Evolutionary conservation across 2,329 filamentous ascomycete genomes (phyloP), one percentile per base, ranked within the genome.

Genomic region (Aaosphaeria arxii): DNA sequence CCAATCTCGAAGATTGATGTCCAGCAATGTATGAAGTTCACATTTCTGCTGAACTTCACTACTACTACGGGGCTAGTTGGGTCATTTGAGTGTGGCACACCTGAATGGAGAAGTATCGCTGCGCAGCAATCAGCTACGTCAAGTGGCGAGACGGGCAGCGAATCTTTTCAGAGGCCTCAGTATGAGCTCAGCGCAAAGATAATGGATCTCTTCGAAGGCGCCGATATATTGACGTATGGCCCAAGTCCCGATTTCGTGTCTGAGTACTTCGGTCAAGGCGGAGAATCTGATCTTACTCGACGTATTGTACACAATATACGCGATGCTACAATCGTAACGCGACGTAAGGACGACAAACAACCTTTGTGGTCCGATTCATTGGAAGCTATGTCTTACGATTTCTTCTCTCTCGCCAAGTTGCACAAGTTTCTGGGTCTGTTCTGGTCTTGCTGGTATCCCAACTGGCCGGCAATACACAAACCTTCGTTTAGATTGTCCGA

Each of bases 381-480:
- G 5, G 42, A 48, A 28, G 17, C 42, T 1, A 35, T 39, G 13
- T 48, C 42, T 13, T 48, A 48, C 35, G 46, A 44, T 9, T 45
- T 48, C 42, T 48, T 48, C 46, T 35, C 43, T 31, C 42, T 39
- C 7, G 28, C 11, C 6, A 40, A 36, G 29, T 11, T 45, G 2
- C 28, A 30, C 17, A 44, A 30, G 30, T 41, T 30, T 17, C 36
- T 48, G 6, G 9, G 28, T 5, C 46, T 48, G 7, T 48, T 48
- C 36, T 48, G 46, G 46, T 44, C 46, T 7, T 41, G 35, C 30
- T 48, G 46, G 46, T 44, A 48, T 36, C 42, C 42, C 7, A 48
- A 48, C 29, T 48, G 46, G 46, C 46, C 46, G 4, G 31, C 42
- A 28, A 45, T 48, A 4, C 46, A 48, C 24, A 42, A 31, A 5